phyloP scores from a whole-genome alignment of 1,284 basidiomycete genomes.

The Ceratobasidium papillatum region DNA sequence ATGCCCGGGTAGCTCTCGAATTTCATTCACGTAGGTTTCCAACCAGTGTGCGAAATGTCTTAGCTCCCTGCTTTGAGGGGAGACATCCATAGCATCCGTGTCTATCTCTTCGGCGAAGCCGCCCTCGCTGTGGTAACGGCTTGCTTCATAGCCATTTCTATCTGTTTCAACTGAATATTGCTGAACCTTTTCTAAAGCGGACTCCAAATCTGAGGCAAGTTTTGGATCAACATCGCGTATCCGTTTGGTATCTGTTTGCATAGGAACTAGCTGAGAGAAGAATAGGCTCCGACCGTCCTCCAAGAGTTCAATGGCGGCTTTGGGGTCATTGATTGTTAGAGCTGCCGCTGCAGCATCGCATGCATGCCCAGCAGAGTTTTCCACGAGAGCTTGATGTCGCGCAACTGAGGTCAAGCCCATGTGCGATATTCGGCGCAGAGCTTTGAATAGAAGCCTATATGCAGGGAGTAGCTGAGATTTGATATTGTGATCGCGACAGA shows the following conservation, averaged over 20 bases:
- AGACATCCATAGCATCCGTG: background rate
- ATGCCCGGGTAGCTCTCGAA: slow-evolving; percentile 18
- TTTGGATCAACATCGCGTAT: background rate
- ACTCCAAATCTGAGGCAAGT: slow-evolving; percentile 8
- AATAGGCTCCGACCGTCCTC: slow-evolving; percentile 26
- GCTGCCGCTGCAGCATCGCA: slow-evolving; percentile 24
- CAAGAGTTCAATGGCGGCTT: slow-evolving; percentile 22
- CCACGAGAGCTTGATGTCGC: background rate
- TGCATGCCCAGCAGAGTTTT: background rate
- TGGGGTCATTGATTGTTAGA: background rate
- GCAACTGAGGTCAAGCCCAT: background rate
- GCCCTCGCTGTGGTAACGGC: background rate
- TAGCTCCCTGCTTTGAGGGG: background rate
- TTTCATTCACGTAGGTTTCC: background rate
- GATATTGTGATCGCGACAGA: background rate
- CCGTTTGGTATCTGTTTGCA: background rate
- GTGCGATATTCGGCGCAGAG: background rate
- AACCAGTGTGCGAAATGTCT: background rate
- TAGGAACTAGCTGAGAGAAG: slow-evolving; percentile 19
- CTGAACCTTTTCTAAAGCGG: background rate
- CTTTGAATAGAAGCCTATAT: background rate
- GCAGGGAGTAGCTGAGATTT: background rate
- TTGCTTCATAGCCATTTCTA: background rate
- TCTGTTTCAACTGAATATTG: slow-evolving; percentile 1
- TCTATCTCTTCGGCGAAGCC: slow-evolving; percentile 25